Conservation (phyloP, 2,329 filamentous ascomycete genomes). For the Drechslera avenae region DNA sequence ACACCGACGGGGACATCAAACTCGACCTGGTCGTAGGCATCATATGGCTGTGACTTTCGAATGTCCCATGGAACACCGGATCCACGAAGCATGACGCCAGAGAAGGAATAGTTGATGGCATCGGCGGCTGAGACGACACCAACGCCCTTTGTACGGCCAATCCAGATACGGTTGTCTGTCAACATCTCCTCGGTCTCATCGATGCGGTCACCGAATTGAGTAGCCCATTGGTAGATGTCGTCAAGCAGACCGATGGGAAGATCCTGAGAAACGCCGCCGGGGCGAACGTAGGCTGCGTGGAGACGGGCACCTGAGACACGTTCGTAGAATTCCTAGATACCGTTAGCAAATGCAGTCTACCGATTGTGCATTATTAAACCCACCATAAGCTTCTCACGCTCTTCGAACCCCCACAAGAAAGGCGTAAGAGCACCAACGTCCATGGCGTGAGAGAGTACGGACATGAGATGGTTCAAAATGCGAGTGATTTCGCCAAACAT, state of each 20-base stretch:
- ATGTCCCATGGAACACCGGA: conserved; percentile 96
- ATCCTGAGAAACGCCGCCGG: conserved; percentile 95
- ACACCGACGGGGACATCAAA: conserved; percentile 97
- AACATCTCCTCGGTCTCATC: conserved; percentile 99
- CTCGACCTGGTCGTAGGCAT: conserved; percentile 96
- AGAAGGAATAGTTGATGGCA: conserved; percentile 96
- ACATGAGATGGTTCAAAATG: conserved; percentile 97
- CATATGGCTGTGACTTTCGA: conserved; percentile 95
- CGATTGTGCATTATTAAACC: conserved; percentile 10
- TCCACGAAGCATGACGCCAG: conserved; percentile 96
- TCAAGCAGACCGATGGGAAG: conserved; percentile 91
- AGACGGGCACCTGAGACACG: conserved; percentile 97
- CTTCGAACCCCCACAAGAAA: conserved; percentile 99
- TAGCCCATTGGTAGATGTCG: conserved; percentile 99
- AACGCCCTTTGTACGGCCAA: conserved; percentile 85
- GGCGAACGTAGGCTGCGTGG: conserved; percentile 94
- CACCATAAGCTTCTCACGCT: conserved; percentile 99
- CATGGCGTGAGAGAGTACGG: conserved; percentile 95
- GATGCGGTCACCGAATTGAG: conserved; percentile 96
- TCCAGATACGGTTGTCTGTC: conserved; percentile 99
- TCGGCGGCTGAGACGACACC: conserved; percentile 91
- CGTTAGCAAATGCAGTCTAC: conserved; percentile 14
- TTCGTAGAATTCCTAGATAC: conserved; percentile 92
- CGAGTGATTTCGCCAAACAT: conserved; percentile 95
- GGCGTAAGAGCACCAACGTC: conserved; percentile 97